Evolutionary conservation across 495 filamentous ascomycete species (phyloP).

Genomic region (Apodospora peruviana): DNA sequence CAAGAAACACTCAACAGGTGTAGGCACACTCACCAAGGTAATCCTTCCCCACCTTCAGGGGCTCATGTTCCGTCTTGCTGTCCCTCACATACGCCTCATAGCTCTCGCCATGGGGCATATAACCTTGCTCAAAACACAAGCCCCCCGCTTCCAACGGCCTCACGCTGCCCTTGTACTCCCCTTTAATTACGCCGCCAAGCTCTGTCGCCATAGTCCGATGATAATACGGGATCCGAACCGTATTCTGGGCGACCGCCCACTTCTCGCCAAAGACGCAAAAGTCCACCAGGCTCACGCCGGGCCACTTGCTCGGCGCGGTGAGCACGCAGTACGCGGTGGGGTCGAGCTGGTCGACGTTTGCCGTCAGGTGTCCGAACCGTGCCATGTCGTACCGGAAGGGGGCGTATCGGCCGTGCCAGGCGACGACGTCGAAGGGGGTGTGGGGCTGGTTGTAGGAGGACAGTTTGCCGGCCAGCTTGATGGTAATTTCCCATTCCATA

Average conservation of each 20-base stretch:
- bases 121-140: conserved; percentile 44
- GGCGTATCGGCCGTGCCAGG: conserved; percentile 66
- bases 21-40: conserved; percentile 10
- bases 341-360: conserved; percentile 67
- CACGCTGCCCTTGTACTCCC: conserved; percentile 55
- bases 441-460: conserved; percentile 58
- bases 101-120: conserved; percentile 24
- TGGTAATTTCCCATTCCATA: conserved; percentile 45
- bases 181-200: conserved; percentile 52
- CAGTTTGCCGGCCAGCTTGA: conserved; percentile 62
- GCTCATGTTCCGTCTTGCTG: not conserved
- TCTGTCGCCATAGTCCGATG: conserved; percentile 65
- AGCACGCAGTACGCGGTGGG: conserved; percentile 69
- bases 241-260: conserved; percentile 62
- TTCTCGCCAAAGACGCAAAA: conserved; percentile 72
- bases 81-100: conserved; percentile 13
- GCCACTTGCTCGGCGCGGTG: conserved; percentile 51
- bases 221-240: conserved; percentile 68
- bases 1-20: not conserved
- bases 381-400: conserved; percentile 75
- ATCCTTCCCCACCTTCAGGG: conserved; percentile 6
- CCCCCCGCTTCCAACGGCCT: conserved; percentile 51
- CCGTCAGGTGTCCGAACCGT: conserved; percentile 65
- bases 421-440: conserved; percentile 73
- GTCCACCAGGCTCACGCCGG: conserved; percentile 63